Evolutionary conservation across 179 eudicot species (phyloP).

Genomic region (Actinidia chinensis): DNA sequence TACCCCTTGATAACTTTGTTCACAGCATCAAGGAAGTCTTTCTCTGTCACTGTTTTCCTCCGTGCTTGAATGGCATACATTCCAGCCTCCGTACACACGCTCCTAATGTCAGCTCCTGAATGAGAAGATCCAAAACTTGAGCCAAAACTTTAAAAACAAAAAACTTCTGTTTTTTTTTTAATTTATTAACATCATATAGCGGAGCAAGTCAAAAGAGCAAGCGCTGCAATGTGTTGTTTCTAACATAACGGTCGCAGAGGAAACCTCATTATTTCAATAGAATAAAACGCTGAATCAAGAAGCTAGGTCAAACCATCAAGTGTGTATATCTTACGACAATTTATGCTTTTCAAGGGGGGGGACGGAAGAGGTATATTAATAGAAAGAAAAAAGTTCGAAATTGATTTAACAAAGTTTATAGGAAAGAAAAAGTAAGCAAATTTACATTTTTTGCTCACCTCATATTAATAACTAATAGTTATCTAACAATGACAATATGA

Average conservation of each 20-base stretch:
- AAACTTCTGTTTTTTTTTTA: not conserved
- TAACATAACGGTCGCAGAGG: not conserved
- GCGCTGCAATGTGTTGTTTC: not conserved
- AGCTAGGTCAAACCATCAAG: not conserved
- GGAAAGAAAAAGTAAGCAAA: not conserved
- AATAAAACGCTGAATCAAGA: not conserved
- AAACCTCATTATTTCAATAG: not conserved
- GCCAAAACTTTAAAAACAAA: not conserved
- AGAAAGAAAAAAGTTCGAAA: not conserved
- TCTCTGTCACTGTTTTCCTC: constrained; percentile 88
- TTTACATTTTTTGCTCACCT: not conserved
- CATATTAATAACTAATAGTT: too few relatives aligned
- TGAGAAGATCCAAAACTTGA: not conserved
- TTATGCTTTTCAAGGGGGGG: not conserved
- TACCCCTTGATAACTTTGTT: constrained; percentile 94
- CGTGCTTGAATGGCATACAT: constrained; percentile 95
- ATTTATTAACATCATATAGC: not conserved
- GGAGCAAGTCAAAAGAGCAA: not conserved
- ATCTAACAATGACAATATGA: not conserved
- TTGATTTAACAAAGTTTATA: not conserved
- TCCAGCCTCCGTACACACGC: constrained; percentile 97
- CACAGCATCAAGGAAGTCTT: constrained; percentile 91
- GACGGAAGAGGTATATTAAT: not conserved
- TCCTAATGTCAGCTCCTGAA: constrained; percentile 92
- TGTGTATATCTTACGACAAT: not conserved